phyloP scores from a whole-genome alignment of 163 green algal species.

The Chlorella variabilis region DNA sequence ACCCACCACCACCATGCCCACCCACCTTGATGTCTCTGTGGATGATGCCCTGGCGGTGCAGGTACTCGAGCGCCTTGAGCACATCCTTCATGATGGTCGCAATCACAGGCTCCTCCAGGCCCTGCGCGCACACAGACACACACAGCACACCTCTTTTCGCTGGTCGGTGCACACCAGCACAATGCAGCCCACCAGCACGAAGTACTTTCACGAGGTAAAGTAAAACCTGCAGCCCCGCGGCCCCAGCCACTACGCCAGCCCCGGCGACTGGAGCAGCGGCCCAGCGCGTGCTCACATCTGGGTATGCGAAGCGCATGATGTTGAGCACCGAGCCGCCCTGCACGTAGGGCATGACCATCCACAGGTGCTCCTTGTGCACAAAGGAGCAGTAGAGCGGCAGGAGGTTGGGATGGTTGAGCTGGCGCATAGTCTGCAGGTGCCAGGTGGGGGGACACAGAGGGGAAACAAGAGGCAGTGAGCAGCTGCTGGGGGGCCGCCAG shows the following conservation, averaged over 20 bases:
- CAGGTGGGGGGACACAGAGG: background rate
- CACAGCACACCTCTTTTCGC: background rate
- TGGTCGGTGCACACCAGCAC: too few species aligned
- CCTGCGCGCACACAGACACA: conserved; percentile 68
- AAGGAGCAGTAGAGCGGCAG: conserved; percentile 95
- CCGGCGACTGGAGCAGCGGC: too few species aligned
- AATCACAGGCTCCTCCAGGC: conserved; percentile 92
- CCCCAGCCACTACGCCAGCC: too few species aligned
- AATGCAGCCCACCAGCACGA: too few species aligned
- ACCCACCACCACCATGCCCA: background rate
- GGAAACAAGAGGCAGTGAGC: background rate
- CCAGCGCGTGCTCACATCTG: conserved; percentile 81
- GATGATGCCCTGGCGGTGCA: conserved; percentile 94
- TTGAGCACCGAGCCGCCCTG: conserved; percentile 92
- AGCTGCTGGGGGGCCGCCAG: too few species aligned
- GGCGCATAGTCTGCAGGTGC: conserved; percentile 84
- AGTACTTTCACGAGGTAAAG: too few species aligned
- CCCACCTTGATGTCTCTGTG: conserved; percentile 96
- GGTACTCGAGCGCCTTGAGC: conserved; percentile 95
- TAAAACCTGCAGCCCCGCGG: too few species aligned
- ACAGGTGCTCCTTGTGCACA: conserved; percentile 88
- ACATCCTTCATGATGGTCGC: conserved; percentile 95
- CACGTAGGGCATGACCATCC: conserved; percentile 98
- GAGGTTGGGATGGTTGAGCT: conserved; percentile 93
- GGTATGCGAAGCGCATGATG: conserved; percentile 95